A percentile compares a stretch with the other conserved stretches of the same genome.
Conservation (phyloP, 768 basidiomycete species). For the Podaxis sp. region DNA sequence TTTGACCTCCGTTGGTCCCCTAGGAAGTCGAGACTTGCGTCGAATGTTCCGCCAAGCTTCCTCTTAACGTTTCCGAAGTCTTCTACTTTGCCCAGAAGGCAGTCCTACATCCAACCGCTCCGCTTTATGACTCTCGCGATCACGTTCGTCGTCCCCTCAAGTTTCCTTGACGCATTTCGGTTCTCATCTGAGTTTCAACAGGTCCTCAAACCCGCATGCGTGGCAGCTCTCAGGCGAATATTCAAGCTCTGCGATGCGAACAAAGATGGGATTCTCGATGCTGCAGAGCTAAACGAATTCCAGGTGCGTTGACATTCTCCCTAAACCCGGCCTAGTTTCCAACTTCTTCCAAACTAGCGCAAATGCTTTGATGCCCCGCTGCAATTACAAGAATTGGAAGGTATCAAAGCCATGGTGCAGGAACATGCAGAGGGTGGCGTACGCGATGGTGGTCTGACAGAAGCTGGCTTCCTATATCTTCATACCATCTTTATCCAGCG, state of each 20-base stretch:
- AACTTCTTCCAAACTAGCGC: slow-evolving; percentile 46
- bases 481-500: slow-evolving; percentile 97
- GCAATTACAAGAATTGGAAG: slow-evolving; percentile 91
- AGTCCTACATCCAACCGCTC: slow-evolving; percentile 94
- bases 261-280: slow-evolving; percentile 91
- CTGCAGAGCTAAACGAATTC: slow-evolving; percentile 92
- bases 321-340: neutral
- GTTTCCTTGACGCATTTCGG: slow-evolving; percentile 5
- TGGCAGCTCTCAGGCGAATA: slow-evolving; percentile 85
- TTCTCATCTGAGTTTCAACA: slow-evolving; percentile 28
- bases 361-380: slow-evolving; percentile 96
- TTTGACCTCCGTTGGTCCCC: slow-evolving; percentile 13
- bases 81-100: slow-evolving; percentile 99
- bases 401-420: slow-evolving; percentile 91
- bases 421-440: slow-evolving; percentile 77
- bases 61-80: slow-evolving; percentile 93
- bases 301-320: slow-evolving; percentile 54
- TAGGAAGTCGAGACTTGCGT: slow-evolving; percentile 99
- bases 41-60: slow-evolving; percentile 91
- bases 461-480: slow-evolving; percentile 90
- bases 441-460: slow-evolving; percentile 79
- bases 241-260: slow-evolving; percentile 96
- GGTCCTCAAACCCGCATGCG: slow-evolving; percentile 92
- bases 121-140: slow-evolving; percentile 93
- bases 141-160: slow-evolving; percentile 56